phyloP scores from a whole-genome alignment of 352 stramenopile species.

The Phytopythium chamaehyphon region DNA sequence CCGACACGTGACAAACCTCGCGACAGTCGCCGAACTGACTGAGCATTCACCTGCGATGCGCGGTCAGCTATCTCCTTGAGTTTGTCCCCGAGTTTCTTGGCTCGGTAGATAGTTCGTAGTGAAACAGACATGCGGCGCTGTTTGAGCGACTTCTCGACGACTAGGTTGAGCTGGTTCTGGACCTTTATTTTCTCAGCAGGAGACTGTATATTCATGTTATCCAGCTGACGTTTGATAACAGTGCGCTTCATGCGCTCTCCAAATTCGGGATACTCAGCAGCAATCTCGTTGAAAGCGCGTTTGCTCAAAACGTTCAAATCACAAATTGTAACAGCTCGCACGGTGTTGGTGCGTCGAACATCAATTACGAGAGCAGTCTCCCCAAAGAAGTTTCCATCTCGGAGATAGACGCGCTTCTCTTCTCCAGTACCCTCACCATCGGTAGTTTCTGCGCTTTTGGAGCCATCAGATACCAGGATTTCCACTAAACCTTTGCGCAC shows the following conservation, averaged over 20 bases:
- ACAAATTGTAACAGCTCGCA: slow-evolving; percentile 73
- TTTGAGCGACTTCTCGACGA: slow-evolving; percentile 80
- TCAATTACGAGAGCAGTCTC: slow-evolving; percentile 78
- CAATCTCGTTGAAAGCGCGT: slow-evolving; percentile 74
- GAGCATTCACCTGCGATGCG: slow-evolving; percentile 19
- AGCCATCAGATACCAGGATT: slow-evolving; percentile 53
- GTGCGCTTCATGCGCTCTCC: slow-evolving; percentile 78
- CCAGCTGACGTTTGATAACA: slow-evolving; percentile 74
- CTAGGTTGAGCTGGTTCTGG: slow-evolving; percentile 69
- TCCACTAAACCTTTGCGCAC: slow-evolving; percentile 80
- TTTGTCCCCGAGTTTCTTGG: slow-evolving; percentile 78
- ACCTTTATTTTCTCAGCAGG: slow-evolving; percentile 68
- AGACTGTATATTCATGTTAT: slow-evolving; percentile 85
- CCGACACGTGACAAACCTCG: slow-evolving; percentile 6
- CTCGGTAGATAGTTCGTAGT: slow-evolving; percentile 68
- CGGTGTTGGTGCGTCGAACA: slow-evolving; percentile 71
- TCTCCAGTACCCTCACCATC: background rate
- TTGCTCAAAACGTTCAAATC: slow-evolving; percentile 81
- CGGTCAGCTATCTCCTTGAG: slow-evolving; percentile 80
- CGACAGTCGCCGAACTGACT: slow-evolving; percentile 21
- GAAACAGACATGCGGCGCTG: slow-evolving; percentile 67
- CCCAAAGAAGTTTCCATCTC: slow-evolving; percentile 75
- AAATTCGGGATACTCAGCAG: slow-evolving; percentile 75
- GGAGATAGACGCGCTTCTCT: slow-evolving; percentile 67
- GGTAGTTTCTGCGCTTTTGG: slow-evolving; percentile 11